These are phyloP conservation scores for Nectriaceae sp. DNA, from an alignment of 2,329 filamentous ascomycete genomes.

Conservation along the genomic window DNA sequence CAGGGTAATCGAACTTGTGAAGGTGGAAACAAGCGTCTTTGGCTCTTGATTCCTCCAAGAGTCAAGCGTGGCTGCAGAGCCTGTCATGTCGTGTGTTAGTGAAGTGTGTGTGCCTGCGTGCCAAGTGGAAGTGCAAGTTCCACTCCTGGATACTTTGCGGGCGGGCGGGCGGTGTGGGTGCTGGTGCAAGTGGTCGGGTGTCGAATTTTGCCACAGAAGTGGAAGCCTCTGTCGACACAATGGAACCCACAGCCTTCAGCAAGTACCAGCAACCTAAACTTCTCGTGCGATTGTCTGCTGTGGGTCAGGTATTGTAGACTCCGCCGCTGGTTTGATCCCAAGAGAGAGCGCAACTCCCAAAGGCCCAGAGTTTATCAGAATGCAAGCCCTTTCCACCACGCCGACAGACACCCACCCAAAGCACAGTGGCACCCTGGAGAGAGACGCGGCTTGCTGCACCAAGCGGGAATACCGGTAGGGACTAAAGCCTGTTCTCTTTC, in stretches of 20 bases:
- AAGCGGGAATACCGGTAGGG: not conserved
- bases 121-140: not conserved
- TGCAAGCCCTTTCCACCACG: no score
- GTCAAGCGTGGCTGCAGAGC: not conserved
- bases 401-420: no score
- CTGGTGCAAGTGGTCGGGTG: not conserved
- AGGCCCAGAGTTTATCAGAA: no score
- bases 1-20: constrained; percentile 11
- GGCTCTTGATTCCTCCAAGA: not conserved
- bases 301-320: not conserved
- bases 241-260: not conserved
- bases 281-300: not conserved
- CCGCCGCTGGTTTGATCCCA: no score
- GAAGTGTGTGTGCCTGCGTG: not conserved
- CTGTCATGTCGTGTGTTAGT: not conserved
- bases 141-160: no score
- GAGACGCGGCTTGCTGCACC: not conserved
- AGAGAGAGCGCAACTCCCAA: no score
- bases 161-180: not conserved
- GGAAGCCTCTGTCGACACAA: not conserved
- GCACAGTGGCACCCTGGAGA: no score
- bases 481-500: not conserved
- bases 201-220: not conserved
- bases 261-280: not conserved
- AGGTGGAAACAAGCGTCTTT: constrained; percentile 18